Conservation (phyloP, 176 grass and related monocot species). For the Tillandsia fasciculata region DNA sequence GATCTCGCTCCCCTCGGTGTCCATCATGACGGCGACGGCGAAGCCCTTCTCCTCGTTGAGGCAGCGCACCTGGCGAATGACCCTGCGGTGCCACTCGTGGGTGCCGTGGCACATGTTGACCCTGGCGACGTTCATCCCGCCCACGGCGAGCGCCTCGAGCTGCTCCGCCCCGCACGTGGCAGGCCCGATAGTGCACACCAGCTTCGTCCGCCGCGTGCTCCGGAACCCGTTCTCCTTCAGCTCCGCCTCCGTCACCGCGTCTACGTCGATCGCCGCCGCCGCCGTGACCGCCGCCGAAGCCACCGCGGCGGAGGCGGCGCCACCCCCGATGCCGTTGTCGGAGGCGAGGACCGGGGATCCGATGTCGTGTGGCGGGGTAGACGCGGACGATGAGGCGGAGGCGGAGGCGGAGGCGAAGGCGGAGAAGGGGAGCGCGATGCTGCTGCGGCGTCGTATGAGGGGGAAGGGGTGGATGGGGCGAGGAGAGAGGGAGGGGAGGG, state of each 20-base stretch:
- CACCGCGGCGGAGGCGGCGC: background rate
- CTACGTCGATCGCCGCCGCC: constrained; percentile 31
- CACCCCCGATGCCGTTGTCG: constrained; percentile 20
- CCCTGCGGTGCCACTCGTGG: constrained; percentile 63
- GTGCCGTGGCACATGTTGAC: constrained; percentile 97
- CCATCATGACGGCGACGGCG: constrained; percentile 93
- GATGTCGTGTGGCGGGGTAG: constrained; percentile 35
- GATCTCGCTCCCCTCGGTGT: constrained; percentile 97
- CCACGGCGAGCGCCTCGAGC: constrained; percentile 90
- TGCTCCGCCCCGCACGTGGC: constrained; percentile 57
- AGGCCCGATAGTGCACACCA: constrained; percentile 84
- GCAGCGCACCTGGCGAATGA: constrained; percentile 56
- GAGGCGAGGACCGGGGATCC: constrained; percentile 4
- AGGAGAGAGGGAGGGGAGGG: constrained; percentile 2
- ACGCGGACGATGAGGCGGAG: background rate
- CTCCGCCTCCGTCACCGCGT: constrained; percentile 66
- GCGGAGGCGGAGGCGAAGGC: background rate
- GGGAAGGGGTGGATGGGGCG: background rate
- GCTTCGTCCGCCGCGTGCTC: constrained; percentile 94
- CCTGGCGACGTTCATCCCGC: constrained; percentile 83
- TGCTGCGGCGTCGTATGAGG: constrained; percentile 10
- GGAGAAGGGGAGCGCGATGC: constrained; percentile 2
- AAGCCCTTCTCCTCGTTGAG: constrained; percentile 95
- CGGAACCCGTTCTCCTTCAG: constrained; percentile 90
- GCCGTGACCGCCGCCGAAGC: background rate